A percentile compares a stretch with the other conserved stretches of the same genome.
These are phyloP conservation scores for Dactylellina haptotyla DNA, from an alignment of 2,329 filamentous ascomycete species.

Conservation along the genomic window DNA sequence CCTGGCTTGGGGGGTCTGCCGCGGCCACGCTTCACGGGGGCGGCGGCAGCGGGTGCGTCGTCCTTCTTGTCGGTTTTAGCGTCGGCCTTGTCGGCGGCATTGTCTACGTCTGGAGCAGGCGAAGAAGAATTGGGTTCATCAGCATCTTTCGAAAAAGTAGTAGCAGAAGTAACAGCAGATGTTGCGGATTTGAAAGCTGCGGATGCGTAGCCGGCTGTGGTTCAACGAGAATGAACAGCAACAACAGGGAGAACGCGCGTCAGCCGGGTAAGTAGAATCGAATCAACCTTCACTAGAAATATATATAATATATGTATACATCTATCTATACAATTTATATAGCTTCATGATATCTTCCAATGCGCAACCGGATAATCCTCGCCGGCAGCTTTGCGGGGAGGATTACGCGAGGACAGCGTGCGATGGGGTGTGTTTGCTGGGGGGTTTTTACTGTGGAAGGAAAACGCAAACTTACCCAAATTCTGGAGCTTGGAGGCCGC, in stretches of 20 bases:
- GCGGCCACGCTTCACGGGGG: conserved; percentile 45
- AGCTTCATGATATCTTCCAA: too few relatives aligned
- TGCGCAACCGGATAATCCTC: too few relatives aligned
- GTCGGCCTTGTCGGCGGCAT: conserved; percentile 39
- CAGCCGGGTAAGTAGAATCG: conserved; percentile 32
- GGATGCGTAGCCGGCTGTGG: conserved; percentile 44
- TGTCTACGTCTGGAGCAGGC: conserved; percentile 46
- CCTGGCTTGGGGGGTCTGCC: conserved; percentile 52
- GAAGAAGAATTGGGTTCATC: conserved; percentile 41
- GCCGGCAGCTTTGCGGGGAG: conserved; percentile 11
- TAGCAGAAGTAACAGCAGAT: conserved; percentile 48
- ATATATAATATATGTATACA: background rate
- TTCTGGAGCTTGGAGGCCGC: conserved; percentile 52
- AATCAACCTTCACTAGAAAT: background rate
- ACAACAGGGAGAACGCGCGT: conserved; percentile 39
- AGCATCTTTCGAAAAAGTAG: conserved; percentile 27
- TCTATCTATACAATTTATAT: background rate
- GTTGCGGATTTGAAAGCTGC: conserved; percentile 51
- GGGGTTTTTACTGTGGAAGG: conserved; percentile 13
- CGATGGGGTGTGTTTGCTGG: conserved; percentile 10
- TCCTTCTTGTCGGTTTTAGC: background rate
- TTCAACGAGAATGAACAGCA: background rate
- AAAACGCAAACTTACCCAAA: conserved; percentile 51
- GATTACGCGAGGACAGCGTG: conserved; percentile 24
- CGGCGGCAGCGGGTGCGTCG: background rate